phyloP scores from a whole-genome alignment of 768 basidiomycete species.

The Pulveroboletus sp. region DNA sequence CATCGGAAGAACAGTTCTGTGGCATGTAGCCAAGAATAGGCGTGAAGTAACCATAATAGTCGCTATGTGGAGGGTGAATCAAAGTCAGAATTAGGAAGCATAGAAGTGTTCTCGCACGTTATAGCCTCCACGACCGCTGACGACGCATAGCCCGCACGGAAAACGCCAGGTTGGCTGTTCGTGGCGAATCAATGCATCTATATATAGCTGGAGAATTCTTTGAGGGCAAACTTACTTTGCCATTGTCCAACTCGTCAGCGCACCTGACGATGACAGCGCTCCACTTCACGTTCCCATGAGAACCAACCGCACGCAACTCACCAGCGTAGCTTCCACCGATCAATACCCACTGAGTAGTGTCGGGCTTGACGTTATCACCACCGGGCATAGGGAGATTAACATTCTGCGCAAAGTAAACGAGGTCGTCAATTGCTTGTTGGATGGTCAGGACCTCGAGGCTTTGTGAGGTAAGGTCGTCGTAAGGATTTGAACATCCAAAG shows the following conservation, averaged over 20 bases:
- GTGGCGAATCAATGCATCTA: background rate
- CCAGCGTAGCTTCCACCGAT: constrained; percentile 44
- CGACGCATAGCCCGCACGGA: constrained; percentile 43
- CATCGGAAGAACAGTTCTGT: constrained; percentile 69
- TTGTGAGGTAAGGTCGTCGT: constrained; percentile 52
- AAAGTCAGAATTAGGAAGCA: background rate
- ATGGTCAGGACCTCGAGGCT: constrained; percentile 63
- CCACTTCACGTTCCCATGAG: background rate
- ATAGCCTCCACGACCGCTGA: constrained; percentile 47
- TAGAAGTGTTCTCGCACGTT: constrained; percentile 26
- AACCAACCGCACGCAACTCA: background rate
- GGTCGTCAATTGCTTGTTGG: constrained; percentile 72
- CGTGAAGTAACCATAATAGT: constrained; percentile 57
- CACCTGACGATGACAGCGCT: constrained; percentile 21
- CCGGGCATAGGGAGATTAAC: constrained; percentile 66
- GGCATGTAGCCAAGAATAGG: constrained; percentile 70
- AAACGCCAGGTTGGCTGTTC: constrained; percentile 38
- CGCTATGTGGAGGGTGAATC: constrained; percentile 6
- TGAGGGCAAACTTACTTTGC: constrained; percentile 46
- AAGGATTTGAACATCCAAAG: constrained; percentile 74
- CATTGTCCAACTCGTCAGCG: constrained; percentile 63
- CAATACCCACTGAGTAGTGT: constrained; percentile 41
- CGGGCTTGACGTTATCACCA: constrained; percentile 59
- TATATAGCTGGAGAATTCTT: background rate
- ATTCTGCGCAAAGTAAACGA: constrained; percentile 67